Evolutionary conservation across 768 basidiomycete species (phyloP).

Genomic region (Nevesoporus exiguus): DNA sequence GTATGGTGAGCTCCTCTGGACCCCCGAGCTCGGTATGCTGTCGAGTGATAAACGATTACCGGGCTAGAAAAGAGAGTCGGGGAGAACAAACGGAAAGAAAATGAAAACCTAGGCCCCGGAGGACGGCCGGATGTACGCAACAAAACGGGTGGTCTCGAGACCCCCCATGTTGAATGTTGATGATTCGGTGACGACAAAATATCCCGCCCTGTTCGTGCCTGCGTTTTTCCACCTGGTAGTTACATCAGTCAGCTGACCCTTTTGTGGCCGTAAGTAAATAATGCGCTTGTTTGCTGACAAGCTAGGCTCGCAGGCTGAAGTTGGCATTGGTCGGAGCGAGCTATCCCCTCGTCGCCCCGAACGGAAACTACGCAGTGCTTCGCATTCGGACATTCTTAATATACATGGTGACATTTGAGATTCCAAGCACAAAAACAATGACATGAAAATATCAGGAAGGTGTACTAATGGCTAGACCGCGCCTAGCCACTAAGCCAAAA

Average conservation of each 20-base stretch:
- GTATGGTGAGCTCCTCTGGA: not conserved
- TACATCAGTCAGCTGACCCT: not conserved
- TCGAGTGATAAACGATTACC: not conserved
- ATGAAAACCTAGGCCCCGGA: not conserved
- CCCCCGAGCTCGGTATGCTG: not conserved
- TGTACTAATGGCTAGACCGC: no score
- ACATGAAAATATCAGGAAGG: not conserved
- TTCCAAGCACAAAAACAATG: no score
- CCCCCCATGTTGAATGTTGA: slow-evolving; percentile 19
- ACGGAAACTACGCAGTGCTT: not conserved
- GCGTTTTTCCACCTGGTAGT: not conserved
- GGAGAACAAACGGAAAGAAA: not conserved
- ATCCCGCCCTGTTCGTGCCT: slow-evolving; percentile 3
- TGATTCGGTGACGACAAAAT: slow-evolving; percentile 11
- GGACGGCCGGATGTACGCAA: not conserved
- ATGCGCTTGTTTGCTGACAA: no score
- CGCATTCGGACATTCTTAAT: not conserved
- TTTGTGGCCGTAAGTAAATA: not conserved
- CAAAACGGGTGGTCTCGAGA: slow-evolving; percentile 24
- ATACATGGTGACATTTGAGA: no score
- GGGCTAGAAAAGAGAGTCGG: not conserved
- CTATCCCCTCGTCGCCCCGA: no score
- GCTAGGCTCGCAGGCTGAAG: no score
- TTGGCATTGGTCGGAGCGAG: no score
- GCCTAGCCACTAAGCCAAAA: no score